Evolutionary conservation across 306 rosid species (phyloP), one percentile per base, ranked within the genome.

Genomic region (Glycine soja): DNA sequence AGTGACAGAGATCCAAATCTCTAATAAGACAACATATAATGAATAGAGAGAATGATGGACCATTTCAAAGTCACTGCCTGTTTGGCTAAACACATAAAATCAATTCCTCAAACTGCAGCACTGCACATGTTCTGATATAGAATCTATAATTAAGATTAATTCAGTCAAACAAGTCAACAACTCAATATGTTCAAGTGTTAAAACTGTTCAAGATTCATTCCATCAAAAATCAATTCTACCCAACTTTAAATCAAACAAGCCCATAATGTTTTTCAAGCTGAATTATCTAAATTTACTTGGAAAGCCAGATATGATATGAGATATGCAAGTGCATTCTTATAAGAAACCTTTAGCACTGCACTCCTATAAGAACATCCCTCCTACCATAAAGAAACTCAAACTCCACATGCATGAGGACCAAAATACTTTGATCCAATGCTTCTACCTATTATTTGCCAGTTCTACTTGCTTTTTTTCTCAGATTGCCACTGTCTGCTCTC

Each of bases 1-100:
- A 15, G 45, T 58, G 71, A 59, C 48, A 56, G 24, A 48, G 8
- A 68, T 68, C 56, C 45, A 68, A 14, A 64, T 40, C 59, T 69
- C 59, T 45, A 79, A 79, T 50, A 67, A 65, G 42, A 51, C 30
- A 24, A 24, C 30, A 24, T 24, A 24, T 18, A 18, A 18, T 57
- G 63, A 61, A 54, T 38, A 73, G 16, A 10, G 52, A 18, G 36
- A 34, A 77, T 11, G 70, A 40, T 59, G 43, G 76, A 30, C 58
- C 48, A 53, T 38, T 53, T 76, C 9, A 11, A 51, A 30, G 62
- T 62, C 62, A 4, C 6, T 1, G 15, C 3, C 53, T 3, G 4
- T 48, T 12, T 19, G 64, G 64, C 64, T 58, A 24, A 57, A 24
- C 36, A 58, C 36, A 18, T 56, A 8, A 59, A 24, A 59, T 1